A percentile compares a stretch with the other conserved stretches of the same genome.
These are phyloP conservation scores for Fremontodendron californicum DNA, from an alignment of 345 rosid genomes.

Conservation along the genomic window DNA sequence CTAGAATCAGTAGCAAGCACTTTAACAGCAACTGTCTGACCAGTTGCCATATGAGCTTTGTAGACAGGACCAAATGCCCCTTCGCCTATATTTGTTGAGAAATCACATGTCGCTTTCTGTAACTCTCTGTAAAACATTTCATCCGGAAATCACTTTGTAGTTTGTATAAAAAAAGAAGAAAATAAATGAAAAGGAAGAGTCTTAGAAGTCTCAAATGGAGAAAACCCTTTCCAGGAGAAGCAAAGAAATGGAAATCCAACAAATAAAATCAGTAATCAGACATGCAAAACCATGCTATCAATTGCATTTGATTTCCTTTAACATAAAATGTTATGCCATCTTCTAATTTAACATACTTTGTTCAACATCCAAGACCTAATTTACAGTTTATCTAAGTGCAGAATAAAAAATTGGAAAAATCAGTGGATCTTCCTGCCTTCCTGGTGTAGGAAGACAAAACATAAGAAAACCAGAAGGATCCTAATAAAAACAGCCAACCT, in stretches of 20 bases:
- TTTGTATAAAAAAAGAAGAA: neutral
- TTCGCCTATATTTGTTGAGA: conserved; percentile 57
- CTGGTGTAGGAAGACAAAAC: no score
- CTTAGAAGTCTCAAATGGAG: neutral
- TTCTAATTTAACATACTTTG: neutral
- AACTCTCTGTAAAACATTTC: conserved; percentile 44
- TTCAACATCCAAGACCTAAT: neutral
- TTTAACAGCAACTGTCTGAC: conserved; percentile 63
- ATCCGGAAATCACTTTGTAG: neutral
- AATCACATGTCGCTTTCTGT: conserved; percentile 54
- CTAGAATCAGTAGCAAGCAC: conserved; percentile 62
- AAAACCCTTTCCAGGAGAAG: neutral
- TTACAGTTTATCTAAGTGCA: neutral
- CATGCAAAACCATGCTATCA: neutral
- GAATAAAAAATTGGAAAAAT: neutral
- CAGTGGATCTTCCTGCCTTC: no score
- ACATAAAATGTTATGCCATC: neutral
- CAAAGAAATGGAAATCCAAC: neutral
- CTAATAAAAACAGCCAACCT: no score
- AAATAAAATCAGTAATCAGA: neutral
- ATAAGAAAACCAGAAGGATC: no score
- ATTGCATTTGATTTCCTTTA: neutral
- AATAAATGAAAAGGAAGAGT: neutral
- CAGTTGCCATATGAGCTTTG: conserved; percentile 63
- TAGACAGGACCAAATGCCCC: conserved; percentile 74